Evolutionary conservation across 2,329 filamentous ascomycete species (phyloP), one percentile per base, ranked within the genome.

Genomic region (Pseudocercospora pini-densiflorae): DNA sequence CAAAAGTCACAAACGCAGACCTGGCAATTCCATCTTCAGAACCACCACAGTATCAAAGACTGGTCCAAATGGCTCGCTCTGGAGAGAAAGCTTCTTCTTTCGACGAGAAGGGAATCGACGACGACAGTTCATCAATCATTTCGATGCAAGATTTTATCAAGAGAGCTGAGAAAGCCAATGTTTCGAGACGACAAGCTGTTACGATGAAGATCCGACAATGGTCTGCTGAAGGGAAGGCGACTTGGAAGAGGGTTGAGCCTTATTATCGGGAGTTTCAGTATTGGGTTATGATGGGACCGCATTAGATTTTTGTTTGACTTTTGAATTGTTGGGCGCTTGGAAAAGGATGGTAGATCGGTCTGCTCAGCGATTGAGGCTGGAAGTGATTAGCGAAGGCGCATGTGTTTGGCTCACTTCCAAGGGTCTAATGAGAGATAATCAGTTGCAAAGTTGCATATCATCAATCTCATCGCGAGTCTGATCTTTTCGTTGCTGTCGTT

Each of bases 271-370:
- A 65, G 4, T 62, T 65, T 51, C 47, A 65, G 63, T 65, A 59
- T n/a, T 65, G 63, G 63, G 63, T 65, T 8, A 43, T 65, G 59
- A 62, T 65, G 63, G 63, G 63, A 23, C 63, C 63, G 24, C 63
- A 65, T 40, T 65, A 65, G 63, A 40, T 58, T n/a, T 6, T 24
- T 58, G 31, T 43, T 19, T 43, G 24, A 57, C 24, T 14, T 33
- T 23, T 8, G 31, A 33, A 40, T n/a, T 8, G 9, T 43, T 12
- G 8, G 55, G 33, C n/a, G 55, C 12, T 58, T 16, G 3, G 51
- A 5, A 55, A 24, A 14, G 21, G 23, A 16, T 23, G 49, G 10
- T 14, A 27, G 27, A 55, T 55, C 16, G 27, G 24, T 27, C 7
- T 43, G 40, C 40, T n/a, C 14, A 43, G 16, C 7, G 40, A 19